Conservation (phyloP, 2,329 filamentous ascomycete species). For the Colletotrichum zoysiae region DNA sequence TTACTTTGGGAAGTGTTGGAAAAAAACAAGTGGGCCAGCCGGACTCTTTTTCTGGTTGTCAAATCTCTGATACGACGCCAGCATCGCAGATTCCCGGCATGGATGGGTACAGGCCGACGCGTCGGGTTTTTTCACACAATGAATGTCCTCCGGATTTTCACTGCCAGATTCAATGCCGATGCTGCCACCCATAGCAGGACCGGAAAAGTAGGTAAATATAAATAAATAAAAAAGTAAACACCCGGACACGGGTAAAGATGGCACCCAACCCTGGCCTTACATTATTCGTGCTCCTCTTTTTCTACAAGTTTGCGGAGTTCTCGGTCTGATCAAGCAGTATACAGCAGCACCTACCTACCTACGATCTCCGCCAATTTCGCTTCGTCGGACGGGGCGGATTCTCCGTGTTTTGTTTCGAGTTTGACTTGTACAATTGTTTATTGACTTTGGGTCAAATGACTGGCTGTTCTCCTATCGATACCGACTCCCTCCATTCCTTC, state of each 20-base stretch:
- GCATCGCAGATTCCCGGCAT: constrained; percentile 13
- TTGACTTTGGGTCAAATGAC: constrained; percentile 19
- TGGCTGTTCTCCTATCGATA: constrained; percentile 34
- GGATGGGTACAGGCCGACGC: not conserved
- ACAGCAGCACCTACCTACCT: not conserved
- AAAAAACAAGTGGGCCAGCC: not conserved
- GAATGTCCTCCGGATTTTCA: not conserved
- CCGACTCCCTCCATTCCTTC: not conserved
- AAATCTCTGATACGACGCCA: constrained; percentile 33
- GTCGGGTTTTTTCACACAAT: not conserved
- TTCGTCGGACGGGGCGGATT: not conserved
- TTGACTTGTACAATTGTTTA: constrained; percentile 24
- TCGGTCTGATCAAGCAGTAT: not conserved
- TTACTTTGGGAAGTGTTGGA: constrained; percentile 5
- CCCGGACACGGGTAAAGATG: constrained; percentile 11
- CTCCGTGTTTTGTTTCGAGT: constrained; percentile 16
- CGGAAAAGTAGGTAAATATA: too few species aligned
- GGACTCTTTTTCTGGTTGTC: constrained; percentile 1
- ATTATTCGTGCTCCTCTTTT: constrained; percentile 7
- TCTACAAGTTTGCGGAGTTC: not conserved
- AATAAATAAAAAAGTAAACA: not conserved
- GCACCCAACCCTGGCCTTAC: not conserved
- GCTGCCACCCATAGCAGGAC: not conserved
- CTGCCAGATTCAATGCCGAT: not conserved
- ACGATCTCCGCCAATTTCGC: constrained; percentile 14